phyloP scores from a whole-genome alignment of 352 stramenopile genomes.

The Phytopythium boreale region DNA sequence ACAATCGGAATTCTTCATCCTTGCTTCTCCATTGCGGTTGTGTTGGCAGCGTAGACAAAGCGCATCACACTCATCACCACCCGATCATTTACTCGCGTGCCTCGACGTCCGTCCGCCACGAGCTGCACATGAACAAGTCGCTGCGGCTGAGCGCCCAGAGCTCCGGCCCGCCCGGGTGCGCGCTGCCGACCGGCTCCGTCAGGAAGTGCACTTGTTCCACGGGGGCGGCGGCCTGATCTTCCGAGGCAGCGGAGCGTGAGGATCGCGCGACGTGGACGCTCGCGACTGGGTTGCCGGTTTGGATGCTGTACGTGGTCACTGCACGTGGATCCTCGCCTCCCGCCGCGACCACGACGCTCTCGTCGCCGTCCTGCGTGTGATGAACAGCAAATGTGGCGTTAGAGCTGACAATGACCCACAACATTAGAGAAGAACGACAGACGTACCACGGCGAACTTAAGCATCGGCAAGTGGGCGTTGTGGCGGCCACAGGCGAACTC shows the following conservation, averaged over 20 bases:
- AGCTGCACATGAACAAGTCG: constrained; percentile 32
- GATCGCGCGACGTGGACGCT: background rate
- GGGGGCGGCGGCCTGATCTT: background rate
- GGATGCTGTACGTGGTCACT: constrained; percentile 31
- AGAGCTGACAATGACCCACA: background rate
- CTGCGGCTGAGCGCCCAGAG: constrained; percentile 40
- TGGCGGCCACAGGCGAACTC: constrained; percentile 23
- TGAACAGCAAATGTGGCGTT: background rate
- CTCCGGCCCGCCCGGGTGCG: constrained; percentile 19
- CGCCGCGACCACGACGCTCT: constrained; percentile 38
- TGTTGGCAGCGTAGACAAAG: background rate
- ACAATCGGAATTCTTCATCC: background rate
- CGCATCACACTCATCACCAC: background rate
- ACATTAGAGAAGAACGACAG: background rate
- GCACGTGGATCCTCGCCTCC: constrained; percentile 12
- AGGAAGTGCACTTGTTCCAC: constrained; percentile 42
- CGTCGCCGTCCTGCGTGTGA: constrained; percentile 12
- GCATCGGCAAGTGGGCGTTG: constrained; percentile 26
- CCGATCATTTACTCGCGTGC: background rate
- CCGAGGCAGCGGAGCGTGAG: background rate
- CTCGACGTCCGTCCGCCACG: constrained; percentile 4
- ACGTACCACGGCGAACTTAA: constrained; percentile 31
- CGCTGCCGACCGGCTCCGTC: constrained; percentile 3
- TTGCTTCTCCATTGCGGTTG: background rate
- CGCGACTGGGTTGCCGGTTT: constrained; percentile 12